phyloP scores from a whole-genome alignment of 78 protist genomes.

The Bodo saltans region DNA sequence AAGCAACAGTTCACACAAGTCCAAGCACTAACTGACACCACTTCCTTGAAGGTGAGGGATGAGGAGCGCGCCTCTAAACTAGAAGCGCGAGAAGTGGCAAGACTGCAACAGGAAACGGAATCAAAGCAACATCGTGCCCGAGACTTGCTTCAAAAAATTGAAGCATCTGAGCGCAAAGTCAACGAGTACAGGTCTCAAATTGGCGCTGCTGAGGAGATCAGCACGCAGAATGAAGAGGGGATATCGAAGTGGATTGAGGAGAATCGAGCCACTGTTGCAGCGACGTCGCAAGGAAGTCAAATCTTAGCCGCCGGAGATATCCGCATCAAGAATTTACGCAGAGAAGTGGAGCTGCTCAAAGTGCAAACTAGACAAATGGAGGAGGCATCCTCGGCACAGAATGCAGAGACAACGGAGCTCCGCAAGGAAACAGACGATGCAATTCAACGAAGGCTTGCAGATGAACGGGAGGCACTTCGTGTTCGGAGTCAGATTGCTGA shows the following conservation, averaged over 20 bases:
- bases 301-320: background rate
- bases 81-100: background rate
- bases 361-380: background rate
- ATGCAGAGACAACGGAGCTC: background rate
- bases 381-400: background rate
- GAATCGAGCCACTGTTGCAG: background rate
- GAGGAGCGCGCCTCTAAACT: background rate
- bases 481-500: too few relatives aligned
- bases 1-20: background rate
- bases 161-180: background rate
- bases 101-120: background rate
- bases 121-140: background rate
- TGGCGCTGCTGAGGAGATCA: background rate
- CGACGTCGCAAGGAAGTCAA: background rate
- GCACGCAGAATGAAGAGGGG: background rate
- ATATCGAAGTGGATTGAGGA: background rate
- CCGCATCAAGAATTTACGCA: background rate
- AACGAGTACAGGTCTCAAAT: background rate
- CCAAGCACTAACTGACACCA: background rate
- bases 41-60: background rate
- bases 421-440: background rate
- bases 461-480: background rate
- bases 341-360: background rate
- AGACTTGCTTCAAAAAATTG: background rate
- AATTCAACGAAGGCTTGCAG: background rate